Evolutionary conservation across 2,329 filamentous ascomycete species (phyloP), one percentile per base, ranked within the genome.

Genomic region (Diplocarpon rosae): DNA sequence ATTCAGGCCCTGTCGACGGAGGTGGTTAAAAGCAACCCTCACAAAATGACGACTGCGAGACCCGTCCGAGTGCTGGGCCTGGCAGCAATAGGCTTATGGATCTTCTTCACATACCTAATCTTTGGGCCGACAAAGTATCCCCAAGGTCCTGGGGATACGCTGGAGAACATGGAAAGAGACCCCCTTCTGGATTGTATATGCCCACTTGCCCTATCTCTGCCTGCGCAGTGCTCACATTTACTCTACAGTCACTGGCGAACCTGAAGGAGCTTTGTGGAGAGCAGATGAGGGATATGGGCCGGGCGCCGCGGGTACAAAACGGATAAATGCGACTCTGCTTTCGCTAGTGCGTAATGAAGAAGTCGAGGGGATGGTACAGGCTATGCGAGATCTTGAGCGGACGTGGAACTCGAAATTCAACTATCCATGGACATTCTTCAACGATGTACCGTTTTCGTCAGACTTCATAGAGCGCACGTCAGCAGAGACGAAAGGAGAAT

Each of bases 401-500:
- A 96, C 90, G 1, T 98, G 89, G 88, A 98, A 98, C 61, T 72
- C 78, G 71, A 98, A 98, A 62, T 98, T 96, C 76, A 98, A 98
- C 70, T 98, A 98, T 62, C 92, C 92, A 0, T 98, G 92, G 87
- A 95, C 88, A 8, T 98, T 98, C 65, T 93, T 98, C 74, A 98
- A 98, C 67, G 90, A 98, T 60, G 81, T 85, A 42, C 85, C 86
- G 13, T 98, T 98, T 61, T 81, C 83, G 2, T 84, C 92, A 13
- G 89, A 96, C 58, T 98, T 98, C 70, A 96, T 93, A 68, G 70
- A 69, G 58, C 78, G 75, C 64, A 96, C 89, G 0, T 71, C 75
- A 51, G 86, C 80, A 24, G 80, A 76, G 40, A 96, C 90, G 14
- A 95, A 94, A 55, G 92, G 90, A 37, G 80, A 94, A 63, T 85